phyloP scores from a whole-genome alignment of 2,329 filamentous ascomycete genomes.

The Plectosphaerella sp. region DNA sequence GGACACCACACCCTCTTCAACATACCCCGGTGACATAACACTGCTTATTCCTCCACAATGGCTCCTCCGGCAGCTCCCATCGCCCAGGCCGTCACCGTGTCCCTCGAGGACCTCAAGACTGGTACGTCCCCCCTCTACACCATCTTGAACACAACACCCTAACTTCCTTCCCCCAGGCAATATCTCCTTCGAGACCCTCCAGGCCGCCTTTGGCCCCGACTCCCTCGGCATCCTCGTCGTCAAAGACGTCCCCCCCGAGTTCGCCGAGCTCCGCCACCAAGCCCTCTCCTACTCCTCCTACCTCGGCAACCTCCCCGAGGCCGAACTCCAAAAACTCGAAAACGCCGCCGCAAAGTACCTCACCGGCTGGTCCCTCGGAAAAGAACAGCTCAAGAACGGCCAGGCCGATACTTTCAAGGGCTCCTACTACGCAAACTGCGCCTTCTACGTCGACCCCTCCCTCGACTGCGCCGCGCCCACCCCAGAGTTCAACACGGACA shows the following conservation, averaged over 20 bases:
- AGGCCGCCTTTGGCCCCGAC: constrained; percentile 81
- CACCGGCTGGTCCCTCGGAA: constrained; percentile 75
- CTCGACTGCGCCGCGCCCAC: constrained; percentile 61
- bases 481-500: constrained; percentile 48
- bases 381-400: constrained; percentile 75
- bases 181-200: constrained; percentile 63
- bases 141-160: constrained; percentile 62
- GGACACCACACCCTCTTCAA: neutral
- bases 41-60: constrained; percentile 24
- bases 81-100: constrained; percentile 56
- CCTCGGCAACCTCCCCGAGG: constrained; percentile 71
- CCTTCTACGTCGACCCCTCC: constrained; percentile 64
- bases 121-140: constrained; percentile 59
- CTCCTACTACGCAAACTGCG: constrained; percentile 80
- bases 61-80: constrained; percentile 23
- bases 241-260: constrained; percentile 72
- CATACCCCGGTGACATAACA: neutral
- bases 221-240: constrained; percentile 94
- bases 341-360: constrained; percentile 60
- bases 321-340: constrained; percentile 60
- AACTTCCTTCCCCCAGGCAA: constrained; percentile 64
- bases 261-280: constrained; percentile 64
- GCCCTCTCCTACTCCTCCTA: constrained; percentile 86
- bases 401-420: constrained; percentile 77
- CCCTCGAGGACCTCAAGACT: constrained; percentile 54